Evolutionary conservation across 2,329 filamentous ascomycete genomes (phyloP), one percentile per base, ranked within the genome.

Genomic region (Zalaria obscura): DNA sequence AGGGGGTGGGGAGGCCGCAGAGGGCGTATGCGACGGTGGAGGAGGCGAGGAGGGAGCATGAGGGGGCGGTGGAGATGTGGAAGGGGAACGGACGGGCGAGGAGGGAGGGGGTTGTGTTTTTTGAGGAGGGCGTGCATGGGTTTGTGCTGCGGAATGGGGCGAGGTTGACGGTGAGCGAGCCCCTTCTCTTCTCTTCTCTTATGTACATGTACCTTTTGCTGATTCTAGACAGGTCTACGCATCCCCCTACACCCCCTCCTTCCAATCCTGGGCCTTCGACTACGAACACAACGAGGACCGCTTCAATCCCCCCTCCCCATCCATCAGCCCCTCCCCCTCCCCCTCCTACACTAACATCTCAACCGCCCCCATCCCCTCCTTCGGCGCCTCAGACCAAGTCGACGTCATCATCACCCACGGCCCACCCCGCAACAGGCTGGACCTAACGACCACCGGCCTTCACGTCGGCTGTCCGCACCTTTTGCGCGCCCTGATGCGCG

Each of bases 391-490:
- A 5, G n/a, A 31, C 5, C 5, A 28, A 25, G 26, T 75, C 25
- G 75, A 79, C 52, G 62, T 80, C 5, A 61, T 78, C 47, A 65
- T 79, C 50, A 79, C 76, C 0, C 76, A 80, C 50, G 75, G 75
- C 1, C 76, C 76, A 2, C 74, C 76, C 0, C 52, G 58, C 25
- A 62, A 61, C 0, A 54, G 72, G 2, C 57, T 76, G 2, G 76
- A 80, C 48, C 43, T 48, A n/a, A 61, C 58, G 1, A 45, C 32
- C 0, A 47, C 49, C 1, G 53, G 53, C 2, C 51, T 59, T 18
- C 6, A 10, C 8, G 73, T 71, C 1, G 77, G 77, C 0, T 79
- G 76, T 54, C 58, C 65, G 37, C 65, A 70, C 50, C 58, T 80
- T 1, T 60, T 73, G 1, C 57, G 60, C 1, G 75, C 75, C 0